Percentiles rank a stretch among this genome's conserved stretches.
Evolutionary conservation across 495 filamentous ascomycete genomes (phyloP).

Genomic region (Aspergillus egyptiacus): DNA sequence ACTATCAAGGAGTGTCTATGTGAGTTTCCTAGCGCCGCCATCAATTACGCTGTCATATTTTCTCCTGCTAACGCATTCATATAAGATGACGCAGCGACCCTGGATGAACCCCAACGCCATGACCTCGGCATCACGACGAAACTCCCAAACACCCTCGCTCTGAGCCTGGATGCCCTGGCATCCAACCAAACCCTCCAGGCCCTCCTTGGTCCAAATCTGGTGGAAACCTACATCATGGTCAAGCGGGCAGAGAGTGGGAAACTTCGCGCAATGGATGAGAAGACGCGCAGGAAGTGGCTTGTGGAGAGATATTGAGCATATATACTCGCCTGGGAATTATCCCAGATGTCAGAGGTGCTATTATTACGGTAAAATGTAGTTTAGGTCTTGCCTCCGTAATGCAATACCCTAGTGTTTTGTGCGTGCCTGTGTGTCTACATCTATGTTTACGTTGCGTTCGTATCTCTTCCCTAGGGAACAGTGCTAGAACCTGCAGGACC

Average conservation of each 20-base stretch:
- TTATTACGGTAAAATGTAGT: too few species aligned
- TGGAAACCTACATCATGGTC: slow-evolving; percentile 53
- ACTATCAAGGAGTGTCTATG: slow-evolving; percentile 51
- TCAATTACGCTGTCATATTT: too few species aligned
- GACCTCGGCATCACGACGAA: slow-evolving; percentile 36
- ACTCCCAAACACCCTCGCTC: slow-evolving; percentile 31
- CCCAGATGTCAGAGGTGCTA: too few species aligned
- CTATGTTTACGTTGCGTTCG: too few species aligned
- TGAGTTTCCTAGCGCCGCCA: slow-evolving; percentile 12
- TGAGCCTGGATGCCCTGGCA: slow-evolving; percentile 25
- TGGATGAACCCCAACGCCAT: slow-evolving; percentile 19
- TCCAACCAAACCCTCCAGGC: slow-evolving; percentile 20
- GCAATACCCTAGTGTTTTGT: too few species aligned
- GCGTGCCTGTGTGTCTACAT: too few species aligned
- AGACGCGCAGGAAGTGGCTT: slow-evolving; percentile 50
- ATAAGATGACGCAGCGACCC: slow-evolving; percentile 30
- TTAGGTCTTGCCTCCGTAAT: too few species aligned
- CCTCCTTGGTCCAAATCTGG: slow-evolving; percentile 46
- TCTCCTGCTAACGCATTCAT: too few species aligned
- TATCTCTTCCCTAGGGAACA: too few species aligned
- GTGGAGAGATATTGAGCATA: slow-evolving; percentile 45
- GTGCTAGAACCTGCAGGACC: too few species aligned
- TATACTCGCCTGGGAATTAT: too few species aligned
- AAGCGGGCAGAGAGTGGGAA: slow-evolving; percentile 52
- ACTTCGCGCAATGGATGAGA: slow-evolving; percentile 45